A percentile compares a stretch with the other conserved stretches of the same genome.
Conservation (phyloP, 176 grass and related monocot genomes). For the Paspalum notatum region DNA sequence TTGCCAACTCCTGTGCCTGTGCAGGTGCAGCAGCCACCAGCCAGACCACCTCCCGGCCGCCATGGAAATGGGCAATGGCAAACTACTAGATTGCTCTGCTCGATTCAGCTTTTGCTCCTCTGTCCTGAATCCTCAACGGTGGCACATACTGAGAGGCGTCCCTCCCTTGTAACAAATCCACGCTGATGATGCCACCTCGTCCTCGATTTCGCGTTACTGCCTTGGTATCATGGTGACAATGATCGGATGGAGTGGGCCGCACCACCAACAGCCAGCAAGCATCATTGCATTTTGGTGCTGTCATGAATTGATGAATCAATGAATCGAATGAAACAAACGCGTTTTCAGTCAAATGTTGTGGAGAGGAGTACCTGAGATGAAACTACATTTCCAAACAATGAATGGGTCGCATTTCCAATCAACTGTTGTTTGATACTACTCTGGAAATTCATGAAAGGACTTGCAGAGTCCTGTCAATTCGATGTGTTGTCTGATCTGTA, state of each 20-base stretch:
- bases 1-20: too few relatives aligned
- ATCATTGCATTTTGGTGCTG: slow-evolving; percentile 27
- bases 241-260: slow-evolving; percentile 24
- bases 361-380: slow-evolving; percentile 2
- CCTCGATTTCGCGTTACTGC: slow-evolving; percentile 34
- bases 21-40: too few relatives aligned
- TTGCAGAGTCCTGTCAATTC: too few relatives aligned
- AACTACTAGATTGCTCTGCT: slow-evolving; percentile 21
- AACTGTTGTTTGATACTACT: neutral
- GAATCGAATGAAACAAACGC: slow-evolving; percentile 17
- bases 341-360: slow-evolving; percentile 28
- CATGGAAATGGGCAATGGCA: slow-evolving; percentile 36
- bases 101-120: neutral
- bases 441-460: neutral
- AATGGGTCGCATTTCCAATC: slow-evolving; percentile 28
- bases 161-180: slow-evolving; percentile 41
- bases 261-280: neutral
- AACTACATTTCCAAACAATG: slow-evolving; percentile 17
- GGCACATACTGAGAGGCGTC: slow-evolving; percentile 21
- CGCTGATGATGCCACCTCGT: slow-evolving; percentile 20
- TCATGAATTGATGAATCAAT: slow-evolving; percentile 28
- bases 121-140: neutral
- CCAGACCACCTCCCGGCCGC: too few relatives aligned
- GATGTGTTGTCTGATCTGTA: neutral
- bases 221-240: slow-evolving; percentile 42